Evolutionary conservation across 371 early-diverging fungal genomes (phyloP), one percentile per base, ranked within the genome.

Genomic region (Sporodiniella umbellata): DNA sequence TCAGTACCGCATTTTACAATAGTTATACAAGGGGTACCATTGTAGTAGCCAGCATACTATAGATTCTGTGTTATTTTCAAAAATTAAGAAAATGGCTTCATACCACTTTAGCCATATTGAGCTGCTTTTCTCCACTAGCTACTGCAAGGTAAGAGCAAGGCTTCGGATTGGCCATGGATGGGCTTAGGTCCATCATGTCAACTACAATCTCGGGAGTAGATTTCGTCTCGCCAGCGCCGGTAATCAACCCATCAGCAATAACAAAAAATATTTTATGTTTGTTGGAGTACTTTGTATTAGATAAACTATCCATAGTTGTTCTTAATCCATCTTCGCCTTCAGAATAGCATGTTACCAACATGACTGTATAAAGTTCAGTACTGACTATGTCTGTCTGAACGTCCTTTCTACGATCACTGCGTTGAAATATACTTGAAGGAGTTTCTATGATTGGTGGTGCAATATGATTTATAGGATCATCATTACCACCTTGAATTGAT

Each of bases 1-100:
- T 83, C 83, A 0, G 90, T 85, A 28, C 99, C 99, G 54, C 91
- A 93, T 73, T 99, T 98, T 48, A 86, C 88, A 44, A 99, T 86
- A 4, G 92, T 83, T 48, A 97, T 76, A 62, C 88, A 89, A 4
- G 97, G 94, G n/a, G 91, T 88, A 21, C 67, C 68, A 33, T 80
- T 84, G 77, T 96, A 99, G 46, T 88, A 83, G 3, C 99, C 99
- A 22, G 93, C 87, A 68, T 92, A 90, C 63, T 62, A 46, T n/a
- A n/a, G n/a, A n/a, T n/a, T n/a, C n/a, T n/a, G n/a, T n/a, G n/a
- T n/a, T n/a, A n/a, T n/a, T n/a, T n/a, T n/a, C n/a, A n/a, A n/a
- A n/a, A n/a, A n/a, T n/a, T n/a, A n/a, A n/a, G n/a, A n/a, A n/a
- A n/a, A n/a, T n/a, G n/a, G n/a, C n/a, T n/a, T n/a, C n/a, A n/a